A percentile compares a stretch with the other conserved stretches of the same genome.
Evolutionary conservation across 2,329 filamentous ascomycete genomes (phyloP).

Genomic region (Thelonectria discophora): DNA sequence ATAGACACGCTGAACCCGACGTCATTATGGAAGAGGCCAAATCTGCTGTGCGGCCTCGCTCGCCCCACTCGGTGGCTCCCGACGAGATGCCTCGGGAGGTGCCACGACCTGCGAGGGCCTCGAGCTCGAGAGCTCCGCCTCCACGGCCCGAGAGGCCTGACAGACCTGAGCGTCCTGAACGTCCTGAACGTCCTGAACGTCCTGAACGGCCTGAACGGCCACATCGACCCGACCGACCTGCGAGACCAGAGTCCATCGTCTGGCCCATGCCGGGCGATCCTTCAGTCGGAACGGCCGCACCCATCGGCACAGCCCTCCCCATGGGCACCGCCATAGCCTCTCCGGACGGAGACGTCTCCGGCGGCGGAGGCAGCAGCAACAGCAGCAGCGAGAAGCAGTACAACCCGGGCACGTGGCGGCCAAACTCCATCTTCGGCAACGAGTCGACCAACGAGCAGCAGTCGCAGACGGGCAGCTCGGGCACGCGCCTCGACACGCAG

Average conservation of each 20-base stretch:
- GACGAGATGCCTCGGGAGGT: neutral
- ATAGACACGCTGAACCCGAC: neutral
- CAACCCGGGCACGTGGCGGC: constrained; percentile 54
- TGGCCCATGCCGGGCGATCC: neutral
- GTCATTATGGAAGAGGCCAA: neutral
- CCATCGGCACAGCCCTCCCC: neutral
- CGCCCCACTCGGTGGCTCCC: neutral
- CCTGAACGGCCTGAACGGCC: constrained; percentile 4
- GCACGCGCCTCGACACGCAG: constrained; percentile 51
- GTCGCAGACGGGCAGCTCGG: constrained; percentile 42
- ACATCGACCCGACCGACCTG: constrained; percentile 5
- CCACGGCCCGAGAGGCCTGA: neutral
- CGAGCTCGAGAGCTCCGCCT: neutral
- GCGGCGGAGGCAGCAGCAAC: too few relatives aligned
- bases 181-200: neutral
- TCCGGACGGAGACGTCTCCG: constrained; percentile 46
- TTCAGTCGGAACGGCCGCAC: neutral
- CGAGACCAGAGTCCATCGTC: constrained; percentile 2
- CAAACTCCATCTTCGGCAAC: constrained; percentile 55
- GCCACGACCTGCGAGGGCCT: neutral
- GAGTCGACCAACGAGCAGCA: neutral
- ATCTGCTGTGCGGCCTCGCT: constrained; percentile 1
- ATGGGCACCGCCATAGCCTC: neutral
- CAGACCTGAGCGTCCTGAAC: neutral
- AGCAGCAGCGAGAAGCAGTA: constrained; percentile 5